These are phyloP conservation scores for Hydnum rufescens DNA, from an alignment of 768 basidiomycete species.

Conservation along the genomic window DNA sequence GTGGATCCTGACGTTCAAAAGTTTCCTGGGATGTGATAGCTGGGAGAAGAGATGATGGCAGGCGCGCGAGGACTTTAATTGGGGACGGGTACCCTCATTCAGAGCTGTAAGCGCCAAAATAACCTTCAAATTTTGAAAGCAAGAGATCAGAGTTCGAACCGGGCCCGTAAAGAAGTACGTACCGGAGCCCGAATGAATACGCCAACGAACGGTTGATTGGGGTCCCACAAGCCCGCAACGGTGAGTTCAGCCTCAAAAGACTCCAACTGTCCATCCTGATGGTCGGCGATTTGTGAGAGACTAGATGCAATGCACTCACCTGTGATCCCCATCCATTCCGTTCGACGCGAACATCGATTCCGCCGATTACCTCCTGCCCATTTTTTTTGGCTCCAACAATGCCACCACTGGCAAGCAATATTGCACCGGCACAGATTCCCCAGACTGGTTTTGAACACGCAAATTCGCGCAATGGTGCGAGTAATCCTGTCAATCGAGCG, in stretches of 20 bases:
- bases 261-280: slow-evolving; percentile 36
- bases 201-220: slow-evolving; percentile 47
- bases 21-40: too few relatives aligned
- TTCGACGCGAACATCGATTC: slow-evolving; percentile 56
- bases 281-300: not conserved
- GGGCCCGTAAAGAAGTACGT: too few relatives aligned
- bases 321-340: slow-evolving; percentile 92
- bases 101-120: slow-evolving; percentile 34
- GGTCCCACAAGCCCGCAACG: slow-evolving; percentile 40
- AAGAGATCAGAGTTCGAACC: too few relatives aligned
- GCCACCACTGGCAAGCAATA: slow-evolving; percentile 48
- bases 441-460: slow-evolving; percentile 57
- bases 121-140: too few relatives aligned
- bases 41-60: slow-evolving; percentile 34
- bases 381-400: slow-evolving; percentile 66
- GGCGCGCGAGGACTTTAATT: slow-evolving; percentile 49
- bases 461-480: slow-evolving; percentile 63
- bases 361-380: slow-evolving; percentile 71
- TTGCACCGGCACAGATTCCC: slow-evolving; percentile 95
- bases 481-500: slow-evolving; percentile 49
- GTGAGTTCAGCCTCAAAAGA: slow-evolving; percentile 70
- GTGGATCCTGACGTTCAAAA: too few relatives aligned
- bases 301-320: slow-evolving; percentile 24
- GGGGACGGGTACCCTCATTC: too few relatives aligned
- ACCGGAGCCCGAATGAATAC: slow-evolving; percentile 92